Percentiles rank a stretch among this genome's conserved stretches.
Evolutionary conservation across 805 yeast genomes (phyloP).

Genomic region (Candida boleticola): DNA sequence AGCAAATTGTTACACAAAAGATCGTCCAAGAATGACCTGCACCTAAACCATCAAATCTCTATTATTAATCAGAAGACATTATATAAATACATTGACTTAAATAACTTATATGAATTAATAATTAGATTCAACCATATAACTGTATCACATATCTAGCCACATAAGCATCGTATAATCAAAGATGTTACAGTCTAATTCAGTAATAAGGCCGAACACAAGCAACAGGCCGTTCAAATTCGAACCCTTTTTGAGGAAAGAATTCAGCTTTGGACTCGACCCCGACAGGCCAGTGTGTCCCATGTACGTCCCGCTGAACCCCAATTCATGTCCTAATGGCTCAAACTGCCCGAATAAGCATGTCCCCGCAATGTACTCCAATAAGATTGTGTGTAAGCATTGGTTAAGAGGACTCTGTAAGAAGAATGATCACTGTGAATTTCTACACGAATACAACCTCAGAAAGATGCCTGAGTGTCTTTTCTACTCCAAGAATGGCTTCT

Average conservation of each 20-base stretch:
- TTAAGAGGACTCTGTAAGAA: conserved; percentile 94
- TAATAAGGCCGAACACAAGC: conserved; percentile 40
- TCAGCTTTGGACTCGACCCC: conserved; percentile 79
- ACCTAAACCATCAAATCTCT: too few species aligned
- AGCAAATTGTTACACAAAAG: too few species aligned
- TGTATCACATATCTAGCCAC: too few species aligned
- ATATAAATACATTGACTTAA: too few species aligned
- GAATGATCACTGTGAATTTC: conserved; percentile 92
- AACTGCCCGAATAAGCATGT: conserved; percentile 86
- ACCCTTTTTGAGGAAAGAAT: conserved; percentile 76
- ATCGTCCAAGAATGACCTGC: too few species aligned
- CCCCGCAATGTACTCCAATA: conserved; percentile 45
- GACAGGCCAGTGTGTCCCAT: conserved; percentile 85
- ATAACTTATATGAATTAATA: too few species aligned
- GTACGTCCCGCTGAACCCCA: conserved; percentile 52
- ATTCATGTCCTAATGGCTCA: conserved; percentile 80
- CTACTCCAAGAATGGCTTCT: conserved; percentile 76
- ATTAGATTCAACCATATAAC: too few species aligned
- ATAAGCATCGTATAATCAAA: too few species aligned
- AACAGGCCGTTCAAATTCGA: conserved; percentile 63
- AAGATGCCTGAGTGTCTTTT: conserved; percentile 97
- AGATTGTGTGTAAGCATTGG: conserved; percentile 97
- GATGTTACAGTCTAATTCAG: conserved; percentile 38
- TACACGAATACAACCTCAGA: conserved; percentile 90
- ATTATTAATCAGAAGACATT: too few species aligned